Base-by-base conservation (phyloP, 768 basidiomycete genomes). In the Lentinula aciculospora region DNA sequence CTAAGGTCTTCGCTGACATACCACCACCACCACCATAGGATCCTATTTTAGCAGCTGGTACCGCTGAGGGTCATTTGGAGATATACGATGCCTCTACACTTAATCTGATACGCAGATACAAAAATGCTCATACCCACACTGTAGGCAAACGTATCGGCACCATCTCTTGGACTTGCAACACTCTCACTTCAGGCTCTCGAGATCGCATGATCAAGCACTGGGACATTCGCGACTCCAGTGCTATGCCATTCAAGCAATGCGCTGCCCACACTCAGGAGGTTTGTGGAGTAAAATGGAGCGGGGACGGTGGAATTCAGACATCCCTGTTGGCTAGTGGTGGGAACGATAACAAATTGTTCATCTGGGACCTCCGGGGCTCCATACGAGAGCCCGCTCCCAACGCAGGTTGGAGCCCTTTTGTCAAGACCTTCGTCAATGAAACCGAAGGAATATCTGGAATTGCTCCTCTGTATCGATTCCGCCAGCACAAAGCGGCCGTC, bases 291-390 rank as follows among this genome's bases (percentile, higher is more conserved):
- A 77, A 81, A 36, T 90, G 87, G 88, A 85, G 79, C 61, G 68
- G 71, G n/a, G 76, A 79, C 39, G 77, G 75, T 42, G 72, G 75
- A 36, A 59, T 71, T 51, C 64, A 76, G 61, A 68, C 69, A 7
- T 75, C 76, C 3, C 65, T 75, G 21, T 73, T 90, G 8, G 88
- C 88, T 15, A 84, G 81, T 48, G 88, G 88, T 3, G 88, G 88
- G 0, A 90, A 90, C 64, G 88, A 90, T 70, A 90, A 90, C 72
- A 89, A 88, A 71, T 81, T 90, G 13, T 84, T 83, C 61, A 84
- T 90, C 42, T 90, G 88, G 83, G 86, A 89, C 62, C 72, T 83
- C 36, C 76, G 81, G 57, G 82, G 80, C 13, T 76, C 76, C 6
- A 29, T 32, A 13, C 45, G 72, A 17, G 53, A 51, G 29, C 63